phyloP scores from a whole-genome alignment of 345 rosid species.

The Linum lewisii region DNA sequence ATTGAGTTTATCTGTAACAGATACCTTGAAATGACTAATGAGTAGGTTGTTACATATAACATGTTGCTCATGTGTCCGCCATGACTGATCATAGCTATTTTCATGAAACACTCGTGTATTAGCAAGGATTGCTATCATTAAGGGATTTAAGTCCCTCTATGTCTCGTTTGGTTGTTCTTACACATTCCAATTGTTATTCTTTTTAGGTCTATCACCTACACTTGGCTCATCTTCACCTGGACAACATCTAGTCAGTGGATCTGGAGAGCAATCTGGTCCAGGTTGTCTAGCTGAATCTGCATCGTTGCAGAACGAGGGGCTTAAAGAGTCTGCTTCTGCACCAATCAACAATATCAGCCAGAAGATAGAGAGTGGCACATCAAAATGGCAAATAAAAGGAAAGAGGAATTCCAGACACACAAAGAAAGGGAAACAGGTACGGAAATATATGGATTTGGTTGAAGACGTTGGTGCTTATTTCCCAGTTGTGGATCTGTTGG shows the following conservation, averaged over 20 bases:
- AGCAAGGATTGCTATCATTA: no score
- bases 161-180: no score
- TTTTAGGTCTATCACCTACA: conserved; percentile 40
- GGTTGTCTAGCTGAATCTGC: conserved; percentile 35
- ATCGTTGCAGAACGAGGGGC: conserved; percentile 34
- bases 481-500: conserved; percentile 22
- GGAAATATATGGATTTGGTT: conserved; percentile 35
- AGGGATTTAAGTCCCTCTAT: no score
- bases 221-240: conserved; percentile 25
- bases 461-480: conserved; percentile 30
- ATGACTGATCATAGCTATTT: no score
- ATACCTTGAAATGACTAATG: no score
- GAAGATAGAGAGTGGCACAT: conserved; percentile 51
- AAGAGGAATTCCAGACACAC: conserved; percentile 83
- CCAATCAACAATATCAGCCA: conserved; percentile 30
- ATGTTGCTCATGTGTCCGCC: no score
- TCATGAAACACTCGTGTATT: no score
- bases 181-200: no score
- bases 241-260: conserved; percentile 31
- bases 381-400: conserved; percentile 92
- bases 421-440: conserved; percentile 52
- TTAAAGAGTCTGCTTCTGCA: conserved; percentile 18
- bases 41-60: no score
- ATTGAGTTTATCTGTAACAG: no score
- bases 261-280: conserved; percentile 39